phyloP scores from a whole-genome alignment of 805 yeast species.

The Ogataea paradorogensis region DNA sequence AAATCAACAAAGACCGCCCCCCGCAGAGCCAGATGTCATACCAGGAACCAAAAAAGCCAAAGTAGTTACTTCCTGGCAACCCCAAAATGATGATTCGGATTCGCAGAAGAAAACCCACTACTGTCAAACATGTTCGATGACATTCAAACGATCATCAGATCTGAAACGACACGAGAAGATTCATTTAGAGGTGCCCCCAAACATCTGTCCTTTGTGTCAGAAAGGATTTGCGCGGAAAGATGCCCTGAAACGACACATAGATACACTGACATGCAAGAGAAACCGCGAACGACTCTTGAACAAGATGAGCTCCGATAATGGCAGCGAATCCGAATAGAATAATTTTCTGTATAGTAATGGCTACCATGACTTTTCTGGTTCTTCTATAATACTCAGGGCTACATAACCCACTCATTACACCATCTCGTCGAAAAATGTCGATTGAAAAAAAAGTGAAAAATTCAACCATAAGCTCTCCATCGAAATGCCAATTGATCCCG shows the following conservation, averaged over 20 bases:
- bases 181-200: conserved; percentile 68
- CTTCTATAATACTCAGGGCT: conserved; percentile 5
- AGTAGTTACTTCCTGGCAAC: background rate
- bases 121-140: conserved; percentile 59
- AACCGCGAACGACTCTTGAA: conserved; percentile 53
- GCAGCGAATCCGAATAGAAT: conserved; percentile 6
- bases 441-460: conserved; percentile 16
- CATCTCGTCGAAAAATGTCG: conserved; percentile 15
- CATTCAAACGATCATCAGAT: conserved; percentile 67
- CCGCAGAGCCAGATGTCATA: background rate
- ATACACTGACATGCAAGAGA: conserved; percentile 71
- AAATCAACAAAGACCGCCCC: background rate
- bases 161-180: conserved; percentile 74
- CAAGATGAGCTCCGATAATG: conserved; percentile 13
- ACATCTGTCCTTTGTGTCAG: conserved; percentile 72
- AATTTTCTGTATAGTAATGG: conserved; percentile 5
- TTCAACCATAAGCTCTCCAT: conserved; percentile 2
- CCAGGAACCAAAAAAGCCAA: background rate
- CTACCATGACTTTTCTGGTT: background rate
- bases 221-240: conserved; percentile 84
- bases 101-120: conserved; percentile 27
- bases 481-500: conserved; percentile 86
- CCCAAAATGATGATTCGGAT: conserved; percentile 1
- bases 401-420: conserved; percentile 5
- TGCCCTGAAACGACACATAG: conserved; percentile 72